phyloP scores from a whole-genome alignment of 192 early-diverging fungal genomes.

The Coemansia sp. region DNA sequence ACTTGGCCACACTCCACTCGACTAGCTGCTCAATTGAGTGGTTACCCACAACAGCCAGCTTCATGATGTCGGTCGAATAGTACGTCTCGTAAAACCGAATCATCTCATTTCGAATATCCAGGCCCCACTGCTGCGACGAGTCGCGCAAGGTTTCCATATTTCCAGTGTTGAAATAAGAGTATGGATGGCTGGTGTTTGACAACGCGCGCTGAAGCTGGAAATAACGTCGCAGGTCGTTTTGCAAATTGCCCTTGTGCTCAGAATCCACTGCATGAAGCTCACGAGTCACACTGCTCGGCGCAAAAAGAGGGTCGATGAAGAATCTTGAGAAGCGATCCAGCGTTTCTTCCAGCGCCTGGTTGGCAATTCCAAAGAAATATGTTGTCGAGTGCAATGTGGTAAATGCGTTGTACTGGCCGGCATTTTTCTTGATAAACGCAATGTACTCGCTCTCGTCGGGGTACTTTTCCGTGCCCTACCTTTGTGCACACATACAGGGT shows the following conservation, averaged over 20 bases:
- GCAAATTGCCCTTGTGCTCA: conserved; percentile 84
- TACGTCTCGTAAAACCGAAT: conserved; percentile 78
- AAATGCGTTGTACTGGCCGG: conserved; percentile 33
- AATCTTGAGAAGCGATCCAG: conserved; percentile 75
- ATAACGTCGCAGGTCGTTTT: conserved; percentile 54
- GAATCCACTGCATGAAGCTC: conserved; percentile 91
- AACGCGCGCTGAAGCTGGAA: background rate
- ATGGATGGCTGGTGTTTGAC: conserved; percentile 65
- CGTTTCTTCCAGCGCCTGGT: conserved; percentile 54
- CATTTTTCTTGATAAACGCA: conserved; percentile 25
- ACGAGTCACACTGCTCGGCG: conserved; percentile 72
- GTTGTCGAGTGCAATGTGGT: conserved; percentile 19
- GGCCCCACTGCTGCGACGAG: background rate
- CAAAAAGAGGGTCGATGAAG: conserved; percentile 83
- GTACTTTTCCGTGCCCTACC: conserved; percentile 61
- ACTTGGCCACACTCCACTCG: conserved; percentile 74
- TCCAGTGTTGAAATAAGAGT: conserved; percentile 41
- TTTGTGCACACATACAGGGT: background rate
- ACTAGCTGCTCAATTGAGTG: conserved; percentile 72
- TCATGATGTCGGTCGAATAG: conserved; percentile 93
- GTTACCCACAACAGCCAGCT: conserved; percentile 78
- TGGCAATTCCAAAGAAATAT: conserved; percentile 17
- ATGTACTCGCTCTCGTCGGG: conserved; percentile 65
- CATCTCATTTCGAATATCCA: conserved; percentile 55
- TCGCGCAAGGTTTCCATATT: conserved; percentile 76